A percentile compares a stretch with the other conserved stretches of the same genome.
These are phyloP conservation scores for Wickerhamiella sergipiensis DNA, from an alignment of 805 yeast species.

Conservation along the genomic window DNA sequence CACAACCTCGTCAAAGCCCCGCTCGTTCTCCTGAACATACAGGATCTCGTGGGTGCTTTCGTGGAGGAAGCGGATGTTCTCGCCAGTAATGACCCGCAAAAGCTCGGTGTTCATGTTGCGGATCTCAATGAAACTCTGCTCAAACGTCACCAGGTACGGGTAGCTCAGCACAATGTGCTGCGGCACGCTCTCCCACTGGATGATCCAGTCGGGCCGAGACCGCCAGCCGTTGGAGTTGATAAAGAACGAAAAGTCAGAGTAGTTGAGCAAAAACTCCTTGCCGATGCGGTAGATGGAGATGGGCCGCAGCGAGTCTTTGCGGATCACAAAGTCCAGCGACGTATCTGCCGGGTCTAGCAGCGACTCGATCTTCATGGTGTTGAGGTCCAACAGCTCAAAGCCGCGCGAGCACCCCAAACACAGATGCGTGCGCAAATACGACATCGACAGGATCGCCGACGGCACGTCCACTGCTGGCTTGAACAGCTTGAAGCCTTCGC, in stretches of 20 bases:
- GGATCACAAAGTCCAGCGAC: conserved; percentile 83
- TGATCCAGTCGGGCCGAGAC: conserved; percentile 82
- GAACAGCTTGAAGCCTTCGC: conserved; percentile 53
- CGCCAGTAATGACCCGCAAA: conserved; percentile 81
- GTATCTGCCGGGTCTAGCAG: conserved; percentile 97
- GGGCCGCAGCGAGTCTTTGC: conserved; percentile 72
- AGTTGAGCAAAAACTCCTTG: conserved; percentile 74
- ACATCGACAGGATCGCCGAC: conserved; percentile 83
- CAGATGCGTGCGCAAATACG: conserved; percentile 73
- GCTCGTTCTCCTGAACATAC: conserved; percentile 82
- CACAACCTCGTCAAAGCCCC: conserved; percentile 85
- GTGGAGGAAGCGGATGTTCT: conserved; percentile 77
- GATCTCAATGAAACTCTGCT: conserved; percentile 78
- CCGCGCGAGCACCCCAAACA: conserved; percentile 96
- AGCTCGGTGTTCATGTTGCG: conserved; percentile 79
- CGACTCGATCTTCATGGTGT: conserved; percentile 74
- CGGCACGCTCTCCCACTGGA: conserved; percentile 95
- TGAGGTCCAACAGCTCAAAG: conserved; percentile 82
- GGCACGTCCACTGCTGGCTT: conserved; percentile 62
- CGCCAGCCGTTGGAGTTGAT: conserved; percentile 96
- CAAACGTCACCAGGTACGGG: conserved; percentile 87
- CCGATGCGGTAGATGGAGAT: conserved; percentile 84
- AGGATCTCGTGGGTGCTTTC: conserved; percentile 85
- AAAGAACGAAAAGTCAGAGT: conserved; percentile 86
- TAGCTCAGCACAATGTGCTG: conserved; percentile 85